Base-by-base conservation (phyloP, 257 asterid genomes). In the Buddleja alternifolia region DNA sequence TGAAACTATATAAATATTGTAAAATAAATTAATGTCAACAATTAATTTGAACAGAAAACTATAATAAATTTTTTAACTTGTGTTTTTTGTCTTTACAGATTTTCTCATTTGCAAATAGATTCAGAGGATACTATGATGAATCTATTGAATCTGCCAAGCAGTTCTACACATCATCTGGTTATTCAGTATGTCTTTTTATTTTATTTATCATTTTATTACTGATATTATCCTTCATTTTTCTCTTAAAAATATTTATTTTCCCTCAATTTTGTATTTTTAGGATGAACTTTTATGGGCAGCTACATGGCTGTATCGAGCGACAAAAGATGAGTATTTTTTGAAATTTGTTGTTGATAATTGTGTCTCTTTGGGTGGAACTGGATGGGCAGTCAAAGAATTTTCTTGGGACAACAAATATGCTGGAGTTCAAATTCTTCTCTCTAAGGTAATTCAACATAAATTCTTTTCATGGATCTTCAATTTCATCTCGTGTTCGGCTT, bases 251-350 rank as follows among this genome's bases (percentile, higher is more conserved):
- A 24, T 44, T 4, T 14, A 44, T 61, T 55, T 10, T 73, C 12
- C 15, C 37, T 40, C 29, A 6, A 60, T 46, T 16, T 59, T 29
- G n/a, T 73, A 41, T 16, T 48, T n/a, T 41, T 58, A 86, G 89
- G 93, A 86, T 76, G 90, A 86, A 59, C 85, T 86, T 24, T 61
- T 84, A 1, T 86, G 93, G 93, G 88, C 86, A n/a, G 90, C 93
- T 45, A 58, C 85, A 50, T 86, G 93, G 93, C 86, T 86, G 6
- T 63, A 81, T 34, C 80, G 82, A 32, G 93, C 93, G 51, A 86
- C 88, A 1, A 58, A 60, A 11, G 88, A 86, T 1, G 82, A 74
- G 19, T 78, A 80, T 53, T 86, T 75, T 39, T 59, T 86, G 62
- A 82, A 86, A 65, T 86, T 80, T 77, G 83, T 80, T 14, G 78